Evolutionary conservation across 495 filamentous ascomycete species (phyloP).

Genomic region (Hypomontagnella submonticulosa): DNA sequence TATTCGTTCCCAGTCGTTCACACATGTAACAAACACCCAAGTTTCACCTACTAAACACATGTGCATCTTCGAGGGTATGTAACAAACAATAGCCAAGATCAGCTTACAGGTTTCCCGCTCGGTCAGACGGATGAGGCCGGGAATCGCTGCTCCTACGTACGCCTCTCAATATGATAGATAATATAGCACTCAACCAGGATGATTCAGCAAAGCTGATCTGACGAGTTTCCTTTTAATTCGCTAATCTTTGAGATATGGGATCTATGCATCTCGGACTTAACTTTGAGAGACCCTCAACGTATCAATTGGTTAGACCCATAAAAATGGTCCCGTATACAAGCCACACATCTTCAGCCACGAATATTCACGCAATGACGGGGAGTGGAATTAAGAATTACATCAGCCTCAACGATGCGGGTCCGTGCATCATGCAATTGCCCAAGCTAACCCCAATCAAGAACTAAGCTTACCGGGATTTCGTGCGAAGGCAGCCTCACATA

Average conservation of each 20-base stretch:
- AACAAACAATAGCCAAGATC: slow-evolving; percentile 22
- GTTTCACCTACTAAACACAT: background rate
- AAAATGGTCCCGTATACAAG: background rate
- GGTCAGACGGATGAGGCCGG: slow-evolving; percentile 35
- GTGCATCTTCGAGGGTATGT: slow-evolving; percentile 1
- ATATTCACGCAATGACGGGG: background rate
- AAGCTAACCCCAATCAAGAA: slow-evolving; percentile 33
- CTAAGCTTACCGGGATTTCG: slow-evolving; percentile 37
- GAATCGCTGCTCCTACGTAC: slow-evolving; percentile 1
- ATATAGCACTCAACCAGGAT: too few relatives aligned
- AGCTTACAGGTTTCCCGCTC: slow-evolving; percentile 16
- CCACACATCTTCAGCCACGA: slow-evolving; percentile 5
- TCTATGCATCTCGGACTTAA: slow-evolving; percentile 27
- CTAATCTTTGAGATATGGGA: slow-evolving; percentile 6
- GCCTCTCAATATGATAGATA: background rate
- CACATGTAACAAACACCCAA: background rate
- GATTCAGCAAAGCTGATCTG: too few relatives aligned
- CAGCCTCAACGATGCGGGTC: slow-evolving; percentile 15
- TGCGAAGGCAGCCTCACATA: slow-evolving; percentile 44
- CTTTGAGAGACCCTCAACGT: too few relatives aligned
- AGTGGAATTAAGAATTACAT: slow-evolving; percentile 29
- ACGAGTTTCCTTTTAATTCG: too few relatives aligned
- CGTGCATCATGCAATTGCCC: slow-evolving; percentile 7
- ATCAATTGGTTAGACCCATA: too few relatives aligned
- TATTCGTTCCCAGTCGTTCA: background rate